Evolutionary conservation across 129 eudicot genomes (phyloP), one percentile per base, ranked within the genome.

Genomic region (Apium graveolens): DNA sequence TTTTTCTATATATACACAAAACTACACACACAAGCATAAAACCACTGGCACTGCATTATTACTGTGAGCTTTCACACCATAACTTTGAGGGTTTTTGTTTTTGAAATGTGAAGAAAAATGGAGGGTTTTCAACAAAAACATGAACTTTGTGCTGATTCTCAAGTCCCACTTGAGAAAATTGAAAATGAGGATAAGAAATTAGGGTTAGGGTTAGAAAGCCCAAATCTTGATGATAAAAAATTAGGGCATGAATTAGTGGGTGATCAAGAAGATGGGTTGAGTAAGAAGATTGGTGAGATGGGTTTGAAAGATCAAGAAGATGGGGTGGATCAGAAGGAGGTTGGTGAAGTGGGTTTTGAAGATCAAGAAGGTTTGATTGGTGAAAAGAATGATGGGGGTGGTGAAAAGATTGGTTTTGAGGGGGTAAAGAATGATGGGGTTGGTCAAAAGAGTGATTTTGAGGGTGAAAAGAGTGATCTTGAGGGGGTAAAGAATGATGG

Each of bases 201-300:
- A 66, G 72, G 72, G 72, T 31, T 66, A 66, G 72, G 72, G 72
- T 66, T 66, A 13, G 21, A 66, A 66, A 66, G 0, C 21, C 39
- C 72, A 29, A 32, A 32, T 66, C 39, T 66, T 66, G 39, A 12
- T 66, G 72, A 66, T 66, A 39, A 66, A 66, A 32, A 39, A 39
- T 41, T 66, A 32, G 72, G 31, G 31, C 37, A 32, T 29, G 20
- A 66, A 31, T 66, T 14, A 66, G 20, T 1, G 4, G 5, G 39
- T 66, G 72, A 66, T 66, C 72, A 32, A 66, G 72, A 66, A 27
- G 72, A 32, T 66, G 72, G 24, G 72, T 31, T 66, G 72, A 3
- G 20, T 32, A 1, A 66, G 72, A 66, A 66, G 72, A 0, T 66
- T 32, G 41, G 21, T 29, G 39, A 66, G 1, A 29, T 66, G 72